A percentile compares a stretch with the other conserved stretches of the same genome.
phyloP scores from a whole-genome alignment of 2,329 filamentous ascomycete genomes.

The Penicillium sp. region DNA sequence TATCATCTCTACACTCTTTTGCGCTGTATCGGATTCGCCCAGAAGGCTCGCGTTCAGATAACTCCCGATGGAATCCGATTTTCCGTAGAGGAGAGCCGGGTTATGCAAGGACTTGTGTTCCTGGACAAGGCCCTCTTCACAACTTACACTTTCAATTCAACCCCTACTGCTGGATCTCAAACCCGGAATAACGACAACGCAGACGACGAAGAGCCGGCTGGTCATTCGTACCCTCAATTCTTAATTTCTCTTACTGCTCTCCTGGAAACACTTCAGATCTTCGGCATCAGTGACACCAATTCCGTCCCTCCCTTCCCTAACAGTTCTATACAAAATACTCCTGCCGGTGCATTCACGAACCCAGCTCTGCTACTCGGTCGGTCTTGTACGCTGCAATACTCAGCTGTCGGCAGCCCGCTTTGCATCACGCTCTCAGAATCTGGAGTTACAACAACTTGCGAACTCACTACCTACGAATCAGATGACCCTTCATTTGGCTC shows the following conservation, averaged over 20 bases:
- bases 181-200: constrained; percentile 21
- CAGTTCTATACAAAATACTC: constrained; percentile 59
- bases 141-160: constrained; percentile 67
- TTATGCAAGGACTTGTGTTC: constrained; percentile 87
- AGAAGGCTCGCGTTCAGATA: constrained; percentile 66
- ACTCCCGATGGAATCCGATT: constrained; percentile 82
- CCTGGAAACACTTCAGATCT: constrained; percentile 92
- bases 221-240: constrained; percentile 61
- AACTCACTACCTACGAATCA: constrained; percentile 81
- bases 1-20: constrained; percentile 59
- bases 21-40: constrained; percentile 58
- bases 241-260: constrained; percentile 83
- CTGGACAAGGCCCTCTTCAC: constrained; percentile 87
- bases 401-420: constrained; percentile 69
- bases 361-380: constrained; percentile 79
- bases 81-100: constrained; percentile 78
- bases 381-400: constrained; percentile 79
- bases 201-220: constrained; percentile 21
- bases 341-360: constrained; percentile 72
- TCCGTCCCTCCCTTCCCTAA: constrained; percentile 71
- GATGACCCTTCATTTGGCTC: constrained; percentile 60
- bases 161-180: constrained; percentile 21
- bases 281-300: constrained; percentile 64
- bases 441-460: constrained; percentile 82
- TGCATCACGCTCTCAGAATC: constrained; percentile 82